These are phyloP conservation scores for Cinnamomum micranthum DNA, from an alignment of 164 flowering plant genomes.

Conservation along the genomic window DNA sequence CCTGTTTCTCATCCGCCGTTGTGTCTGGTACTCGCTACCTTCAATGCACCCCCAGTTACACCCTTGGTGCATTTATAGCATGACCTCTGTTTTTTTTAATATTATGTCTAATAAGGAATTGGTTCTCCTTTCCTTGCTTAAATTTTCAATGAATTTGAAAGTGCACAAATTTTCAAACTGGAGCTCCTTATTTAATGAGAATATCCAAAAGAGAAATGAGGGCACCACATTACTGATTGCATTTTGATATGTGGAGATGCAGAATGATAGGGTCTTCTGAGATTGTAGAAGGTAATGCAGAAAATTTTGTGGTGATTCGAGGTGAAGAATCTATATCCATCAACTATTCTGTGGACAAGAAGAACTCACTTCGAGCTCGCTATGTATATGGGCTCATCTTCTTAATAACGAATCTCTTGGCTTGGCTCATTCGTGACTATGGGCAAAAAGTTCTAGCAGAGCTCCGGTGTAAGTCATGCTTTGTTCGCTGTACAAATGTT, in stretches of 20 bases:
- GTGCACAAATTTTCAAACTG: not conserved
- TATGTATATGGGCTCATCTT: slow-evolving; percentile 66
- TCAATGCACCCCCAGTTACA: no score
- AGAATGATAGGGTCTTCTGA: slow-evolving; percentile 4
- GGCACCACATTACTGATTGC: not conserved
- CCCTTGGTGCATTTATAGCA: no score
- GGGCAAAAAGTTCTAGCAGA: slow-evolving; percentile 44
- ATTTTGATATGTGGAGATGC: not conserved
- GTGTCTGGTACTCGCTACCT: no score
- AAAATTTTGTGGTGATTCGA: not conserved
- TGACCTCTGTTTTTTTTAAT: no score
- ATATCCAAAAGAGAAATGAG: not conserved
- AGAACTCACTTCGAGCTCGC: slow-evolving; percentile 53
- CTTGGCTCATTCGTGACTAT: slow-evolving; percentile 84
- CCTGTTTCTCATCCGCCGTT: no score
- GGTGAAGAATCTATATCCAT: slow-evolving; percentile 21
- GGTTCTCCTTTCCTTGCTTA: no score
- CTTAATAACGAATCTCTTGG: slow-evolving; percentile 52
- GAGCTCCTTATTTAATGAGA: not conserved
- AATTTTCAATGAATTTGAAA: no score
- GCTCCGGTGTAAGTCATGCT: slow-evolving; percentile 47
- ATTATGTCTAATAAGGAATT: no score
- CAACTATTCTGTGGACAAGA: slow-evolving; percentile 31
- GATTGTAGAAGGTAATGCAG: slow-evolving; percentile 6
- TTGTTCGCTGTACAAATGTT: not conserved